These are phyloP conservation scores for Cutaneotrichosporon sp. DNA, from an alignment of 1,284 basidiomycete species.

Conservation along the genomic window DNA sequence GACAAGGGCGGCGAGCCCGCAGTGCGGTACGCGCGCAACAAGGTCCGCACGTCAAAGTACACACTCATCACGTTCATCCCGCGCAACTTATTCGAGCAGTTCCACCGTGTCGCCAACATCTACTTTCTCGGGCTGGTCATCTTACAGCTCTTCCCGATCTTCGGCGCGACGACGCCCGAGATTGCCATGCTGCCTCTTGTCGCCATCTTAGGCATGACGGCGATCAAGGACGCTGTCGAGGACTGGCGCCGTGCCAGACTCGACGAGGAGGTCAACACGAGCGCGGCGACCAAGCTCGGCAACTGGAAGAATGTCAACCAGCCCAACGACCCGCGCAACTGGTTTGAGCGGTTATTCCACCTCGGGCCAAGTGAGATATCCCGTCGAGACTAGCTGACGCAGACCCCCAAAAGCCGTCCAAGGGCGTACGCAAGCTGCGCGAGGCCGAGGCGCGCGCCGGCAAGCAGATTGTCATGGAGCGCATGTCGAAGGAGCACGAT, in stretches of 20 bases:
- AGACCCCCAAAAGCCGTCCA: constrained; percentile 61
- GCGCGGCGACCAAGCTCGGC: constrained; percentile 60
- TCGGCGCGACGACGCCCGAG: constrained; percentile 82
- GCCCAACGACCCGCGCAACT: constrained; percentile 71
- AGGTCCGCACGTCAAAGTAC: constrained; percentile 94
- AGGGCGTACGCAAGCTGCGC: constrained; percentile 80
- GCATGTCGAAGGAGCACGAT: constrained; percentile 39
- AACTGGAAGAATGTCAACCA: constrained; percentile 90
- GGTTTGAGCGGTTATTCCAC: constrained; percentile 70
- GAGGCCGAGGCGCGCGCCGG: constrained; percentile 71
- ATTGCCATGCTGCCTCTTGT: constrained; percentile 84
- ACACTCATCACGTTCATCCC: constrained; percentile 88
- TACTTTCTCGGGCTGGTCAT: constrained; percentile 87
- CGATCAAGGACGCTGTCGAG: constrained; percentile 92
- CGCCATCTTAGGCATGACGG: constrained; percentile 85
- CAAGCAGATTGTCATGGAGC: constrained; percentile 65
- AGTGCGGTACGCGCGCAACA: constrained; percentile 81
- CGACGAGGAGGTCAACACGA: constrained; percentile 68
- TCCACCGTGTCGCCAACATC: constrained; percentile 85
- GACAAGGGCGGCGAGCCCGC: constrained; percentile 68
- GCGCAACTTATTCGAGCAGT: constrained; percentile 92
- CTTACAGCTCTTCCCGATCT: constrained; percentile 85
- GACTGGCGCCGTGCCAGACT: constrained; percentile 84
- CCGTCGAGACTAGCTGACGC: constrained; percentile 8
- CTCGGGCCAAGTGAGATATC: constrained; percentile 38